phyloP scores from a whole-genome alignment of 306 rosid genomes.

The Lithocarpus polystachyus region DNA sequence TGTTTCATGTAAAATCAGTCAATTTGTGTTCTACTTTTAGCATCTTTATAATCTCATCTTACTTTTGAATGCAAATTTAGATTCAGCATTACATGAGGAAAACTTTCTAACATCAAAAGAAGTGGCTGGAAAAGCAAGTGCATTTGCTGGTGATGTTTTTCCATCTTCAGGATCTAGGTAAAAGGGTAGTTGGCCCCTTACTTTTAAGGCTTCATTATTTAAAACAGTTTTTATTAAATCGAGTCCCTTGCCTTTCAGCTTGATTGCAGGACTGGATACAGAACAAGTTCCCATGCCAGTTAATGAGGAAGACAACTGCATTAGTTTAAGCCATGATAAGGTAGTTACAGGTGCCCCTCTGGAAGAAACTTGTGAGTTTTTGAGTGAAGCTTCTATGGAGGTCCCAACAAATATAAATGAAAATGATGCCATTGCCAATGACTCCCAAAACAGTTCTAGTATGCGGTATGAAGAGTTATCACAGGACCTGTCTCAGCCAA shows the following conservation, averaged over 20 bases:
- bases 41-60: slow-evolving; percentile 3
- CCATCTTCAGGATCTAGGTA: slow-evolving; percentile 47
- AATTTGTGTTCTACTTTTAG: slow-evolving; percentile 6
- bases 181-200: slow-evolving; percentile 14
- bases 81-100: slow-evolving; percentile 35
- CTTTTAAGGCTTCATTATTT: not conserved
- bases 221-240: not conserved
- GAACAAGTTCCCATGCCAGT: slow-evolving; percentile 31
- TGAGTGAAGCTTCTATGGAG: slow-evolving; percentile 44
- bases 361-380: slow-evolving; percentile 39
- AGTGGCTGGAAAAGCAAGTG: slow-evolving; percentile 33
- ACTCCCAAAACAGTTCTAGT: slow-evolving; percentile 55
- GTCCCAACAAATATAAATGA: slow-evolving; percentile 44
- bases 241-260: slow-evolving; percentile 45
- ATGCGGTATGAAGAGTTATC: slow-evolving; percentile 34
- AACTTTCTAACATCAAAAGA: slow-evolving; percentile 33
- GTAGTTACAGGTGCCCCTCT: slow-evolving; percentile 23
- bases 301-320: slow-evolving; percentile 24
- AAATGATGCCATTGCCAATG: slow-evolving; percentile 33
- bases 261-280: slow-evolving; percentile 24
- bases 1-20: not conserved
- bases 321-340: slow-evolving; percentile 31
- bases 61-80: slow-evolving; percentile 34
- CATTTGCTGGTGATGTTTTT: slow-evolving; percentile 47
- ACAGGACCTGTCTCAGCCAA: slow-evolving; percentile 37